phyloP scores from a whole-genome alignment of 2,329 filamentous ascomycete species.

The Neonectria faginata region DNA sequence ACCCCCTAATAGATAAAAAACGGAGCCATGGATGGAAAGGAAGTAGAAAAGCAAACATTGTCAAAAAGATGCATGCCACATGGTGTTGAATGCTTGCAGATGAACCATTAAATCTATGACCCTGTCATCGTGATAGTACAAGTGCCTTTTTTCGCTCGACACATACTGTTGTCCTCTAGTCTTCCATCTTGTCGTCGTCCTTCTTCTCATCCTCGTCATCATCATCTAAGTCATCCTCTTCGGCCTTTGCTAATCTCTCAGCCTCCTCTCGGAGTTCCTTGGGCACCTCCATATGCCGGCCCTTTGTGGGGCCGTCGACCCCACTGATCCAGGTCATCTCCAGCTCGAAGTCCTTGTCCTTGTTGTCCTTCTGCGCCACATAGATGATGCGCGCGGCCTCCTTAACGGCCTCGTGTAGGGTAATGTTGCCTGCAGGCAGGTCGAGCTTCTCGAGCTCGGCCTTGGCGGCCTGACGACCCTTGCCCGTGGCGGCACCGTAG shows the following conservation, averaged over 20 bases:
- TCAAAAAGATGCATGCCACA: constrained; percentile 14
- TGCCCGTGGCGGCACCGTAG: constrained; percentile 96
- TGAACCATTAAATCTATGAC: constrained; percentile 52
- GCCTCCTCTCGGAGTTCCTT: constrained; percentile 92
- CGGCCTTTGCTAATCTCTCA: constrained; percentile 90
- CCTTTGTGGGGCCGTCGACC: constrained; percentile 87
- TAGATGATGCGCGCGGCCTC: constrained; percentile 98
- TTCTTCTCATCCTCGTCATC: constrained; percentile 73
- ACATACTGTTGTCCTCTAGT: constrained; percentile 64
- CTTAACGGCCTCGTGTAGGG: constrained; percentile 89
- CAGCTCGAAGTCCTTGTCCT: constrained; percentile 99
- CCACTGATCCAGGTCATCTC: constrained; percentile 99
- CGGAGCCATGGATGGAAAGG: constrained; percentile 26
- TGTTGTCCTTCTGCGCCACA: constrained; percentile 97
- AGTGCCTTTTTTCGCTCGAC: constrained; percentile 40
- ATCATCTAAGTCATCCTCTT: constrained; percentile 85
- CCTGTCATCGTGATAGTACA: constrained; percentile 54
- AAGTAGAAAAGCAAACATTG: constrained; percentile 25
- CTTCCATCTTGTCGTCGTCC: constrained; percentile 87
- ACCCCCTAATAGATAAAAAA: constrained; percentile 18
- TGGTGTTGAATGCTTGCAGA: constrained; percentile 37
- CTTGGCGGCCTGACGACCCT: constrained; percentile 96
- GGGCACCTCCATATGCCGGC: constrained; percentile 92
- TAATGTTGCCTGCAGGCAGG: constrained; percentile 79
- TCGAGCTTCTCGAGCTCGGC: constrained; percentile 98